Percentiles rank a stretch among this genome's conserved stretches.
These are phyloP conservation scores for Fusarium illudens DNA, from an alignment of 2,329 filamentous ascomycete genomes.

Conservation along the genomic window DNA sequence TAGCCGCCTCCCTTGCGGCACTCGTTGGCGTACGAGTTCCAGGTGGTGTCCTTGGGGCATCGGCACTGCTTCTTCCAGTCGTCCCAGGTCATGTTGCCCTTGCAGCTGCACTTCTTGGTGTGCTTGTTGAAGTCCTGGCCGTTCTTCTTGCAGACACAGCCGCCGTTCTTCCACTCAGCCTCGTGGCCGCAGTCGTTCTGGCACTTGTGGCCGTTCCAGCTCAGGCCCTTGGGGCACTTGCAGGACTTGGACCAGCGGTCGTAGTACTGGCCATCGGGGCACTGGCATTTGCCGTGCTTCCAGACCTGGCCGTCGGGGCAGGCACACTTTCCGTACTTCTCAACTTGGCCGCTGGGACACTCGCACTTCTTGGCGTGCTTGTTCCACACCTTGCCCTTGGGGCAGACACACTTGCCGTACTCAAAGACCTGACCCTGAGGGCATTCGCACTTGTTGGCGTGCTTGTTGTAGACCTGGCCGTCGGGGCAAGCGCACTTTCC, in stretches of 20 bases:
- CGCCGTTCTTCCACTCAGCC: conserved; percentile 30
- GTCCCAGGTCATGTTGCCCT: conserved; percentile 21
- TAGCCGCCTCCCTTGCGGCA: conserved; percentile 29
- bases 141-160: conserved; percentile 34
- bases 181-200: conserved; percentile 27
- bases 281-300: neutral
- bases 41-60: conserved; percentile 14
- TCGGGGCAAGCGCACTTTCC: neutral
- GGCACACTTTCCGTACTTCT: conserved; percentile 1
- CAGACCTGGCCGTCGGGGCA: conserved; percentile 1
- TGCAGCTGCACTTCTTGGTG: conserved; percentile 27
- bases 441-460: conserved; percentile 6
- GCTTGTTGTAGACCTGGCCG: neutral
- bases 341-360: neutral
- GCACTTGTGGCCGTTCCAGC: conserved; percentile 29
- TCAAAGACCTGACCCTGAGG: neutral
- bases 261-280: conserved; percentile 8
- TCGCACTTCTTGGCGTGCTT: neutral
- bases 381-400: neutral
- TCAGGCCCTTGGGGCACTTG: conserved; percentile 34
- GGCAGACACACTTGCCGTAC: conserved; percentile 7
- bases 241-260: conserved; percentile 9
- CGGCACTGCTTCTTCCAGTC: conserved; percentile 23
- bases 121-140: conserved; percentile 27
- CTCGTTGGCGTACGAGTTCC: neutral